Evolutionary conservation across 345 rosid genomes (phyloP).

Genomic region (Turritis glabra): DNA sequence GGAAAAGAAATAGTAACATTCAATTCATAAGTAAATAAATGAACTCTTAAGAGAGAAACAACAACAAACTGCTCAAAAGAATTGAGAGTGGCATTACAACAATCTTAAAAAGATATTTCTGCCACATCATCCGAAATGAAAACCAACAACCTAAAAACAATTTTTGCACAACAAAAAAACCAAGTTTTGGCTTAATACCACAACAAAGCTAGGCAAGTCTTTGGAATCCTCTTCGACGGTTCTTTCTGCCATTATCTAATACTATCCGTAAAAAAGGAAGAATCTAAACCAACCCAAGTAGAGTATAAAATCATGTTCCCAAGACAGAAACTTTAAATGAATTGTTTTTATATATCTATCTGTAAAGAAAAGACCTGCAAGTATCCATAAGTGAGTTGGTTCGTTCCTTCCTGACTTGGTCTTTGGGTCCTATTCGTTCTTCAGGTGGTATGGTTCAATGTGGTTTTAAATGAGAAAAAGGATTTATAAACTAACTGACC

Average conservation of each 20-base stretch:
- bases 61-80: conserved; percentile 24
- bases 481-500: conserved; percentile 47
- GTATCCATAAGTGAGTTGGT: conserved; percentile 23
- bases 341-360: conserved; percentile 26
- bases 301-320: conserved; percentile 25
- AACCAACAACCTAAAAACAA: conserved; percentile 11
- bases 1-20: background rate
- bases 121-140: conserved; percentile 10
- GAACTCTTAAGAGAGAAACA: background rate
- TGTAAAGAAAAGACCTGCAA: conserved; percentile 4
- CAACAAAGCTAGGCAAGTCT: conserved; percentile 13
- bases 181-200: conserved; percentile 3
- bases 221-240: background rate
- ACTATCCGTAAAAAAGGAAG: conserved; percentile 13
- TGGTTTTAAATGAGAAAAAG: conserved; percentile 3
- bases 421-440: conserved; percentile 2
- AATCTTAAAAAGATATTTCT: background rate
- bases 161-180: conserved; percentile 29
- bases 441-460: background rate
- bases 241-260: conserved; percentile 13
- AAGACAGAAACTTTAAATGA: conserved; percentile 27
- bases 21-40: background rate
- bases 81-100: conserved; percentile 25
- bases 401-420: conserved; percentile 14
- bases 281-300: conserved; percentile 30